Percentiles rank a stretch among this genome's conserved stretches.
phyloP scores from a whole-genome alignment of 768 basidiomycete species.

The Hericium rajendrae region DNA sequence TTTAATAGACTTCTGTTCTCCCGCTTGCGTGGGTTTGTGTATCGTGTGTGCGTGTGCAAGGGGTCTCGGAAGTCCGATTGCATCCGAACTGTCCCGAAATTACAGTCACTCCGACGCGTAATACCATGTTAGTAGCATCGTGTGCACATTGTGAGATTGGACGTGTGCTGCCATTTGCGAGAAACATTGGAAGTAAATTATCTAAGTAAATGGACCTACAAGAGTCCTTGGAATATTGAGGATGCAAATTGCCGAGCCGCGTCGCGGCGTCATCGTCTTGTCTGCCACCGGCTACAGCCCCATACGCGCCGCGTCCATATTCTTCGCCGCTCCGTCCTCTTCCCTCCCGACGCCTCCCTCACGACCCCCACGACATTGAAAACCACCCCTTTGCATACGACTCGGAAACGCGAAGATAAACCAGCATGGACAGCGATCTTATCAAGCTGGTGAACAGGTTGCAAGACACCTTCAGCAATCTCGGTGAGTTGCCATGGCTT shows the following conservation, averaged over 20 bases:
- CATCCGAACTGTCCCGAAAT: background rate
- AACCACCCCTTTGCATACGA: background rate
- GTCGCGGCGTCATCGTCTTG: background rate
- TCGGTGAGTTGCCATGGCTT: slow-evolving; percentile 43
- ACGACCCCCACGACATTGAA: background rate
- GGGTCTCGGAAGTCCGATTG: background rate
- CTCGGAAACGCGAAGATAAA: background rate
- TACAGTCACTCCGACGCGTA: too few species aligned
- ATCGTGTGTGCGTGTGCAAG: background rate
- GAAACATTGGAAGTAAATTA: too few species aligned
- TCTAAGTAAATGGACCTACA: too few species aligned
- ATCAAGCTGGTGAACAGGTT: slow-evolving; percentile 93
- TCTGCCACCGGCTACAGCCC: background rate
- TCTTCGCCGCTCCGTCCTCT: background rate
- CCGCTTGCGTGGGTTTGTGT: background rate
- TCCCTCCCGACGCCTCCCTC: background rate
- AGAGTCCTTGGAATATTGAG: background rate
- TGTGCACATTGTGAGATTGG: too few species aligned
- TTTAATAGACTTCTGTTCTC: slow-evolving; percentile 5
- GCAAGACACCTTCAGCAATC: slow-evolving; percentile 85
- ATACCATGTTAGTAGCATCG: too few species aligned
- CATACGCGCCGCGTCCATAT: background rate
- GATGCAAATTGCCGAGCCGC: background rate
- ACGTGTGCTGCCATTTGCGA: too few species aligned
- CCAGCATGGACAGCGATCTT: slow-evolving; percentile 82